A percentile compares a stretch with the other conserved stretches of the same genome.
Conservation (phyloP, 805 yeast genomes). For the Blastobotrys terrestris region DNA sequence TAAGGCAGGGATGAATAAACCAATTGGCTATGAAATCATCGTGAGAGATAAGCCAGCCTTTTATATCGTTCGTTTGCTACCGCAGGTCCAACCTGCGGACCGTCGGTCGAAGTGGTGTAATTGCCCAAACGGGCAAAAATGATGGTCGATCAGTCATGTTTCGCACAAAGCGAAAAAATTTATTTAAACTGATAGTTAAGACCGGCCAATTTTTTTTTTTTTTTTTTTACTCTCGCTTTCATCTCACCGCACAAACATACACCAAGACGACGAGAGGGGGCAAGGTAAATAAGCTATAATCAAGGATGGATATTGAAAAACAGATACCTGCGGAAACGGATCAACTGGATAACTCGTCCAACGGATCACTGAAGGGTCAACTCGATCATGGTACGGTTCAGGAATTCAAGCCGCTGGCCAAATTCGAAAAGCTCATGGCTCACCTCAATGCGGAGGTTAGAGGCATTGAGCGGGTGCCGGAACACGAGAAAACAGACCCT, state of each 20-base stretch:
- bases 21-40: neutral
- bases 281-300: too few species aligned
- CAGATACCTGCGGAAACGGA: neutral
- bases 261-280: neutral
- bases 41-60: neutral
- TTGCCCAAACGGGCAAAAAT: neutral
- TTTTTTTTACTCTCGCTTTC: neutral
- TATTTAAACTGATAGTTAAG: neutral
- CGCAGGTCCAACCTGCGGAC: neutral
- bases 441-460: slow-evolving; percentile 43
- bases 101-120: neutral
- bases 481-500: slow-evolving; percentile 65
- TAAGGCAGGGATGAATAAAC: neutral
- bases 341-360: neutral
- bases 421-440: slow-evolving; percentile 7
- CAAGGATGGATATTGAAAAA: neutral
- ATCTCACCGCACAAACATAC: neutral
- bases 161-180: neutral
- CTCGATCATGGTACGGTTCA: slow-evolving; percentile 4
- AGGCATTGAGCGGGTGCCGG: slow-evolving; percentile 79
- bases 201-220: neutral
- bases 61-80: neutral
- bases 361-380: neutral
- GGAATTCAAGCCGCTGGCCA: slow-evolving; percentile 4
- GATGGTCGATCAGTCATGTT: neutral